Percentiles rank a stretch among this genome's conserved stretches.
Conservation (phyloP, 805 yeast species). For the Kodamaea jinghongensis region DNA sequence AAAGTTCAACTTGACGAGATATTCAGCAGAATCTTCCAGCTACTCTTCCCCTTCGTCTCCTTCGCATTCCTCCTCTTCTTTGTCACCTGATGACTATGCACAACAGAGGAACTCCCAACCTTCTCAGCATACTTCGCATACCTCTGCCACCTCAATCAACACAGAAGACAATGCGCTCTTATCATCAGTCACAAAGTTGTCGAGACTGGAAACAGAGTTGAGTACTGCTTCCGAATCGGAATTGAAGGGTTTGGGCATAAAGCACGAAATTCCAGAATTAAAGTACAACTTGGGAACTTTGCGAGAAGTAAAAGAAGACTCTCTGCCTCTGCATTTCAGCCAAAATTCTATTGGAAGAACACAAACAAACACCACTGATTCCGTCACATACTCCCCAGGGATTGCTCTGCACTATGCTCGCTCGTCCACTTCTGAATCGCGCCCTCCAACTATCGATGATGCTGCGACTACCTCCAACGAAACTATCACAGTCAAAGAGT, state of each 20-base stretch:
- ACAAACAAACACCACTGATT: background rate
- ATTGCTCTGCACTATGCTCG: too few species aligned
- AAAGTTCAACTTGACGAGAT: background rate
- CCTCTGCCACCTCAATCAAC: constrained; percentile 33
- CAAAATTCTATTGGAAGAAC: background rate
- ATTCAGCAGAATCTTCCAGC: constrained; percentile 1
- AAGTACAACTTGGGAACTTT: constrained; percentile 5
- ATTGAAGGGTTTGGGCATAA: too few species aligned
- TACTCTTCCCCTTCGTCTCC: constrained; percentile 5
- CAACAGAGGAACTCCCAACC: constrained; percentile 14
- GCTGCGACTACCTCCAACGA: constrained; percentile 3
- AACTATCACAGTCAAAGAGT: background rate
- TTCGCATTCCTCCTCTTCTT: constrained; percentile 8
- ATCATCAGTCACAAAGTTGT: too few species aligned
- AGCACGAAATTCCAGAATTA: too few species aligned
- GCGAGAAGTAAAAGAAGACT: constrained; percentile 7
- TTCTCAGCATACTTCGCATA: constrained; percentile 17
- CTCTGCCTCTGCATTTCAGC: too few species aligned
- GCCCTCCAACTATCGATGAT: constrained; percentile 12
- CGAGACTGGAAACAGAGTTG: too few species aligned
- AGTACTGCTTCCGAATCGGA: too few species aligned
- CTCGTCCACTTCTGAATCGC: too few species aligned
- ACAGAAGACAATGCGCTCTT: constrained; percentile 10
- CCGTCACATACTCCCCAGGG: too few species aligned
- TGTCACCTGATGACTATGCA: constrained; percentile 3